Evolutionary conservation across 2,329 filamentous ascomycete genomes (phyloP), one percentile per base, ranked within the genome.

Genomic region (Trichoderma koningiopsis): DNA sequence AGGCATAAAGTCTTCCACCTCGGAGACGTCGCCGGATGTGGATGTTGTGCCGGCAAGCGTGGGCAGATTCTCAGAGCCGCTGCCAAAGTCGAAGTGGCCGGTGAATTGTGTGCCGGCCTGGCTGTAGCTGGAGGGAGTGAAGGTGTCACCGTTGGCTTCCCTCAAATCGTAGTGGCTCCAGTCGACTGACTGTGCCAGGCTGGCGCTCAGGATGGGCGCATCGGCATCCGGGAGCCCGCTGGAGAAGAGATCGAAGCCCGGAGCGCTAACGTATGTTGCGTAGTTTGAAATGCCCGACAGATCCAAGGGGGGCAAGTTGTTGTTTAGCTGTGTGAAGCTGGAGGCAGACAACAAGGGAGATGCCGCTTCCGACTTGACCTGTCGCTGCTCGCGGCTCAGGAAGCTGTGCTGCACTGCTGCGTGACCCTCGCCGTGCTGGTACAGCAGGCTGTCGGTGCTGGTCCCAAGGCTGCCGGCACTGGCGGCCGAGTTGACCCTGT

Each of bases 21-120:
- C 88, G 11, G 88, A 91, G 10, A 90, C 88, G 70, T 91, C 88
- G 43, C 89, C 89, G 14, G 89, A 91, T 10, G 87, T 90, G 11
- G 87, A 88, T 1, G 86, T 87, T 62, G 83, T 83, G 75, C 86
- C 82, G 71, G 87, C 85, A 74, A 90, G 77, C 60, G 85, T 81
- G 61, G 84, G 83, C 33, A 85, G 82, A 71, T 85, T 85, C 74
- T 87, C 86, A n/a, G 83, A 85, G 71, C 83, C 85, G 73, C 79
- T 82, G 72, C 78, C 79, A 65, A 84, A 87, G 65, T 87, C 87
- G 72, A 85, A 86, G 6, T 81, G 73, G 47, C 84, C 84, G 71
- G 81, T 83, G 75, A 85, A 86, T 70, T 82, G 84, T 31, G 82
- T 78, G 49, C 80, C 79, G 22, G 85, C 81, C 77, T 88, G 84